Percentiles rank a stretch among this genome's conserved stretches.
Conservation (phyloP, 2,329 filamentous ascomycete genomes). For the Daldinia eschscholtzii region DNA sequence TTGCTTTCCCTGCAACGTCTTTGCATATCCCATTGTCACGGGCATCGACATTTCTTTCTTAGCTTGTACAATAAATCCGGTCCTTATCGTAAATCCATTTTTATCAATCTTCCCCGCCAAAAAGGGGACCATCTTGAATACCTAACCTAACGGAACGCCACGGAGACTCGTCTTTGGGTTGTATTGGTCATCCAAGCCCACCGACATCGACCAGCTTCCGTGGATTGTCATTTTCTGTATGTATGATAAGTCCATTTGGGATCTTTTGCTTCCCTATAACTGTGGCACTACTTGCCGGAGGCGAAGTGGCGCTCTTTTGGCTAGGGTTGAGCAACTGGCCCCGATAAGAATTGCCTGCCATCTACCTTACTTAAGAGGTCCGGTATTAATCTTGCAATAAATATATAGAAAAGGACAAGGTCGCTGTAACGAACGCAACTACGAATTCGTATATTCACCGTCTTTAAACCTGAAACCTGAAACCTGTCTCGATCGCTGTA, state of each 20-base stretch:
- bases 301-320: slow-evolving; percentile 32
- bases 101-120: slow-evolving; percentile 14
- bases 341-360: slow-evolving; percentile 32
- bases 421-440: slow-evolving; percentile 27
- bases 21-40: slow-evolving; percentile 29
- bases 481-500: slow-evolving; percentile 22
- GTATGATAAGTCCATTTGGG: slow-evolving; percentile 22
- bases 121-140: slow-evolving; percentile 39
- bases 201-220: slow-evolving; percentile 22
- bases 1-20: slow-evolving; percentile 31
- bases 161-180: slow-evolving; percentile 34
- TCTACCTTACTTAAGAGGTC: slow-evolving; percentile 22
- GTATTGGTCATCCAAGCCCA: slow-evolving; percentile 43
- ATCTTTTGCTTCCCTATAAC: slow-evolving; percentile 12
- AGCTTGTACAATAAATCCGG: slow-evolving; percentile 14
- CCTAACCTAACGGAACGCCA: slow-evolving; percentile 21
- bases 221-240: slow-evolving; percentile 34
- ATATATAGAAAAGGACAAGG: slow-evolving; percentile 39
- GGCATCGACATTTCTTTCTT: slow-evolving; percentile 21
- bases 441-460: slow-evolving; percentile 22
- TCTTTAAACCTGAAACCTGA: slow-evolving; percentile 16
- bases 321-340: slow-evolving; percentile 13
- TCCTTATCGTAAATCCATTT: slow-evolving; percentile 16
- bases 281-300: slow-evolving; percentile 23
- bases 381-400: slow-evolving; percentile 44